These are phyloP conservation scores for Plantago rigida DNA, from an alignment of 305 asterid genomes.

Conservation along the genomic window DNA sequence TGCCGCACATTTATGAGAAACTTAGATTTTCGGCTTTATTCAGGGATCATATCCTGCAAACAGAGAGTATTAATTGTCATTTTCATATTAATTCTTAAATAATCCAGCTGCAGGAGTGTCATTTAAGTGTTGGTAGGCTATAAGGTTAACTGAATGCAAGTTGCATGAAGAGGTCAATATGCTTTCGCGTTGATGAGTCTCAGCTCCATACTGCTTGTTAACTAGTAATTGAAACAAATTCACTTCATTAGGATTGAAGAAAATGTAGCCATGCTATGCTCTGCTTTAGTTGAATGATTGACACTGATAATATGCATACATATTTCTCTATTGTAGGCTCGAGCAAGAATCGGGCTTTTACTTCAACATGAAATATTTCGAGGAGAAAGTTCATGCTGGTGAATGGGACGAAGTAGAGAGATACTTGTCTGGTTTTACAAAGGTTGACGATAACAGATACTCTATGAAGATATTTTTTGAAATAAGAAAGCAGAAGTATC, in stretches of 20 bases:
- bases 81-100: too few relatives aligned
- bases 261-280: background rate
- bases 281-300: conserved; percentile 10
- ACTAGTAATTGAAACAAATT: background rate
- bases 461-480: conserved; percentile 81
- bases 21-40: too few relatives aligned
- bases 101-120: too few relatives aligned
- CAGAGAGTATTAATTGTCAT: too few relatives aligned
- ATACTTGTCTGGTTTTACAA: conserved; percentile 71
- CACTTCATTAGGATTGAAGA: background rate
- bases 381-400: conserved; percentile 75
- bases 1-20: too few relatives aligned
- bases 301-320: conserved; percentile 1
- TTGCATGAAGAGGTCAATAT: too few relatives aligned
- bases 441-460: conserved; percentile 76
- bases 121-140: too few relatives aligned
- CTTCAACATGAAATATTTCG: conserved; percentile 74
- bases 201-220: too few relatives aligned
- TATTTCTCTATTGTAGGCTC: conserved; percentile 40
- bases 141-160: too few relatives aligned
- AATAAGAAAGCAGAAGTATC: conserved; percentile 75
- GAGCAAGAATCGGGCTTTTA: conserved; percentile 81
- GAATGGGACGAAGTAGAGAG: conserved; percentile 88
- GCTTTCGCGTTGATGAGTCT: too few relatives aligned
- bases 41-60: too few relatives aligned